Conservation (phyloP, 2,329 filamentous ascomycete genomes). For the Penicillium hordei region DNA sequence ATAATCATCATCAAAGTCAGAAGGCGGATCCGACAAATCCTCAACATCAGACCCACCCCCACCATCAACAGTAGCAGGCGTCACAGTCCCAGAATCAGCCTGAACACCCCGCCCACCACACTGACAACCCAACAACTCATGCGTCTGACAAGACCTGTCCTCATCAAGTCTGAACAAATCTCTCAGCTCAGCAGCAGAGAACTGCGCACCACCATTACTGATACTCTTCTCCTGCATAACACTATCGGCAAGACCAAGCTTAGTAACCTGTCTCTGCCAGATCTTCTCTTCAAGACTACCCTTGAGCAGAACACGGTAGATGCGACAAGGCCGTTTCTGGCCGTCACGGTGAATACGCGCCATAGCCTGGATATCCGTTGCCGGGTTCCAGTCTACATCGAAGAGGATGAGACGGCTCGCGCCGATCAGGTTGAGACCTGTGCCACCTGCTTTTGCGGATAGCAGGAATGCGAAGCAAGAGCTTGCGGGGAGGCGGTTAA, state of each 20-base stretch:
- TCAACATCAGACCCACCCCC: conserved; percentile 8
- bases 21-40: neutral
- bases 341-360: conserved; percentile 72
- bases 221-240: conserved; percentile 67
- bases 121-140: conserved; percentile 63
- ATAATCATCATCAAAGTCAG: conserved; percentile 14
- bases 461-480: conserved; percentile 67
- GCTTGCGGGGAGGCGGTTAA: conserved; percentile 61
- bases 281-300: conserved; percentile 74
- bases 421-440: conserved; percentile 69
- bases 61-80: conserved; percentile 12
- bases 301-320: conserved; percentile 68
- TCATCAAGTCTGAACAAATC: conserved; percentile 68
- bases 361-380: conserved; percentile 72
- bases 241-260: conserved; percentile 67
- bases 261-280: conserved; percentile 70
- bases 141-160: conserved; percentile 62
- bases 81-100: conserved; percentile 3
- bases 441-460: conserved; percentile 70
- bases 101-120: conserved; percentile 57
- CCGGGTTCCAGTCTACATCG: conserved; percentile 75
- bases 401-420: conserved; percentile 69
- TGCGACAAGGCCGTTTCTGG: conserved; percentile 65
- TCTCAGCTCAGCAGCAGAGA: conserved; percentile 64
- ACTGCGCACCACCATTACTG: conserved; percentile 50